These are phyloP conservation scores for Senna siamea DNA, from an alignment of 306 rosid species.

Conservation along the genomic window DNA sequence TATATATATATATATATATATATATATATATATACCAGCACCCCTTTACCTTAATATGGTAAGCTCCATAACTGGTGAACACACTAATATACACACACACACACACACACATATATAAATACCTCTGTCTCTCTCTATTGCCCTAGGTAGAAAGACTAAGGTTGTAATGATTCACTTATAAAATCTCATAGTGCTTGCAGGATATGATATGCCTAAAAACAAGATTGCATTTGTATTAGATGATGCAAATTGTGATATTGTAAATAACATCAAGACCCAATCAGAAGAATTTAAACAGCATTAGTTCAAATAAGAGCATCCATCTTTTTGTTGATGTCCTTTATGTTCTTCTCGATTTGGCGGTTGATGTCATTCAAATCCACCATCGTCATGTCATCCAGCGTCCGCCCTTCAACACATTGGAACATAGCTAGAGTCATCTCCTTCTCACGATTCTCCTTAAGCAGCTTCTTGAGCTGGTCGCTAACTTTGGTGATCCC, in stretches of 20 bases:
- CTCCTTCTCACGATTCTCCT: slow-evolving; percentile 19
- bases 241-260: not conserved
- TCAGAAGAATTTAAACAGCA: not conserved
- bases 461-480: slow-evolving; percentile 19
- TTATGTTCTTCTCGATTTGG: not conserved
- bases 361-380: not conserved
- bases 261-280: not conserved
- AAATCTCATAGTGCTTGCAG: not conserved
- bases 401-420: not conserved
- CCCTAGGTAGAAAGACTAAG: not conserved
- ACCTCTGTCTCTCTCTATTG: not conserved
- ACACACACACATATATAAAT: too few species aligned
- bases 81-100: too few species aligned
- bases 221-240: not conserved
- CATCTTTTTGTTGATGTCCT: not conserved
- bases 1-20: too few species aligned
- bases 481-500: slow-evolving; percentile 33
- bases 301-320: not conserved
- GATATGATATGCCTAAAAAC: not conserved
- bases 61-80: too few species aligned
- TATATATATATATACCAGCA: too few species aligned
- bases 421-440: not conserved
- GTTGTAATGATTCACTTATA: not conserved
- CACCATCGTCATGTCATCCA: not conserved
- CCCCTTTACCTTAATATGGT: too few species aligned